phyloP scores from a whole-genome alignment of 495 filamentous ascomycete genomes.

The Podospora pseudoanserina region DNA sequence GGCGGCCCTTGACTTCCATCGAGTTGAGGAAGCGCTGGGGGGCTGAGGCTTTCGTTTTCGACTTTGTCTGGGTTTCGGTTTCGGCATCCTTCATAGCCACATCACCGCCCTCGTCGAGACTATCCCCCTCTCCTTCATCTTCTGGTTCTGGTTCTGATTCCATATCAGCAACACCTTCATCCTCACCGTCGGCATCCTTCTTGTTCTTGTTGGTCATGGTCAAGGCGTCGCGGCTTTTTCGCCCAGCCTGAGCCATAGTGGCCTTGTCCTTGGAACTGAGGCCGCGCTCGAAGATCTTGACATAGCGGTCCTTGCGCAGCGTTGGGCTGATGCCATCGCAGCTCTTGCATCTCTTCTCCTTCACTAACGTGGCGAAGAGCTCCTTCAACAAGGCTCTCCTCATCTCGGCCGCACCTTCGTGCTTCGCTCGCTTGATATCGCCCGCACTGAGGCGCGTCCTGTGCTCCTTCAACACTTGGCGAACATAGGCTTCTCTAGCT shows the following conservation, averaged over 20 bases:
- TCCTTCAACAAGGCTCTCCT: constrained; percentile 72
- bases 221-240: constrained; percentile 62
- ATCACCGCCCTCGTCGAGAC: constrained; percentile 53
- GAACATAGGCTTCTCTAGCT: constrained; percentile 67
- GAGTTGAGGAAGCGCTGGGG: constrained; percentile 67
- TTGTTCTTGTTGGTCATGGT: constrained; percentile 36
- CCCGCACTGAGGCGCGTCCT: constrained; percentile 47
- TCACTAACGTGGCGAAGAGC: constrained; percentile 66
- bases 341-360: constrained; percentile 63
- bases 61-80: constrained; percentile 29
- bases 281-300: constrained; percentile 89
- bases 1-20: constrained; percentile 68
- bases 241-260: constrained; percentile 67
- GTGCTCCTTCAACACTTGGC: constrained; percentile 55
- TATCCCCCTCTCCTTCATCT: constrained; percentile 46
- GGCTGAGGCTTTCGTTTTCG: constrained; percentile 21
- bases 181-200: constrained; percentile 33
- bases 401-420: constrained; percentile 72
- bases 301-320: constrained; percentile 80
- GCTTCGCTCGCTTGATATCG: constrained; percentile 61
- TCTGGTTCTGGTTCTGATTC: constrained; percentile 47
- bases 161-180: constrained; percentile 71
- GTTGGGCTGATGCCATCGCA: constrained; percentile 71
- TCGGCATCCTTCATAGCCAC: constrained; percentile 46
- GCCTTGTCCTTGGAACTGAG: constrained; percentile 65